Evolutionary conservation across 208 protist species (phyloP).

Genomic region (Wallacemonas sp.): DNA sequence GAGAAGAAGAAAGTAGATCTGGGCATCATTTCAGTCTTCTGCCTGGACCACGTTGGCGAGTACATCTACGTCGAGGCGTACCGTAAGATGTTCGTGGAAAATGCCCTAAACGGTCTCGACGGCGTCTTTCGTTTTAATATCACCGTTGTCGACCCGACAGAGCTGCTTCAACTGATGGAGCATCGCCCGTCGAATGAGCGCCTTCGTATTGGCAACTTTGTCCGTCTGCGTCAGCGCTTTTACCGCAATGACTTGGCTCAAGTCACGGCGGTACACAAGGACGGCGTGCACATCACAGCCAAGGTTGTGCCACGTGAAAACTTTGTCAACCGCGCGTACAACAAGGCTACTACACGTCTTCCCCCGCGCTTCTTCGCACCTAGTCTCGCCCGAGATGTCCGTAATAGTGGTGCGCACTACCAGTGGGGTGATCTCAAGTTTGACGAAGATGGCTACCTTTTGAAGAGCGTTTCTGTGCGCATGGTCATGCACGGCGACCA

Average conservation of each 20-base stretch:
- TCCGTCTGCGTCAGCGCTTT: conserved; percentile 77
- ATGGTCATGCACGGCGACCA: conserved; percentile 62
- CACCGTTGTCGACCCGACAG: conserved; percentile 76
- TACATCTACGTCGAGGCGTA: conserved; percentile 93
- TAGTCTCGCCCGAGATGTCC: conserved; percentile 55
- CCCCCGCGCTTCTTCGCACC: conserved; percentile 81
- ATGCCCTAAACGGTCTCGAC: conserved; percentile 84
- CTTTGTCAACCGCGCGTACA: conserved; percentile 81
- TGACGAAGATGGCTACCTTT: conserved; percentile 86
- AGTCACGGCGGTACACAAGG: conserved; percentile 61
- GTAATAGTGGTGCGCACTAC: conserved; percentile 57
- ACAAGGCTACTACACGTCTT: conserved; percentile 64
- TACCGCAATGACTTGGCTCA: conserved; percentile 88
- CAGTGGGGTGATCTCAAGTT: conserved; percentile 86
- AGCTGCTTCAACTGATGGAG: conserved; percentile 92
- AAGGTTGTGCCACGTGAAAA: conserved; percentile 87
- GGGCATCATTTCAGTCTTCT: conserved; percentile 92
- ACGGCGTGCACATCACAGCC: conserved; percentile 62
- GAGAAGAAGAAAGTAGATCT: conserved; percentile 80
- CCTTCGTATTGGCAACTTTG: conserved; percentile 74
- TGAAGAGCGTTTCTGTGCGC: conserved; percentile 70
- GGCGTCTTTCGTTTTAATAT: conserved; percentile 87
- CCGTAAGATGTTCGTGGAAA: conserved; percentile 88
- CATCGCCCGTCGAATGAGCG: conserved; percentile 62
- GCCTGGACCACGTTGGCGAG: conserved; percentile 89